phyloP scores from a whole-genome alignment of 163 green algal species.

The Scenedesmus sp. region DNA sequence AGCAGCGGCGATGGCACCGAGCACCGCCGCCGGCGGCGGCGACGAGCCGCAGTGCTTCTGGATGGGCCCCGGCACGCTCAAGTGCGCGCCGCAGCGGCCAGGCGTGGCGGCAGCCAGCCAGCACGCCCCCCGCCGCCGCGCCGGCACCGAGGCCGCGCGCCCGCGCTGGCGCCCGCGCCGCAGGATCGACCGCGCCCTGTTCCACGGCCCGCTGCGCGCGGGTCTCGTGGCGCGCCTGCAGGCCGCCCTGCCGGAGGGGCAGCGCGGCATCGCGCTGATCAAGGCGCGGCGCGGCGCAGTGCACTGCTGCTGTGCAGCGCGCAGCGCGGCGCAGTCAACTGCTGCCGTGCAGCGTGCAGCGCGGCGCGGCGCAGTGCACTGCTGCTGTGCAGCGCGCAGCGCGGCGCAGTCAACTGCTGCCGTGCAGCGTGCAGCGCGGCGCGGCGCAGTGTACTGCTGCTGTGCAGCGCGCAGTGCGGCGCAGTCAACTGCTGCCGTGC shows the following conservation, averaged over 20 bases:
- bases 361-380: neutral
- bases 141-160: too few species aligned
- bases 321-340: too few species aligned
- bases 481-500: neutral
- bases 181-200: conserved; percentile 55
- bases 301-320: neutral
- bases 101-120: neutral
- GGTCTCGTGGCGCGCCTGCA: conserved; percentile 52
- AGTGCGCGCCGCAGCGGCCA: conserved; percentile 6
- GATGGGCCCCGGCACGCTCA: conserved; percentile 50
- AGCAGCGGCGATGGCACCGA: neutral
- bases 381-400: neutral
- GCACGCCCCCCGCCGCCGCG: neutral
- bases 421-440: neutral
- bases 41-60: conserved; percentile 39
- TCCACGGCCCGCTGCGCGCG: conserved; percentile 57
- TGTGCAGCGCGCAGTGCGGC: neutral
- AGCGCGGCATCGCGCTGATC: conserved; percentile 63
- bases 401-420: too few species aligned
- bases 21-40: too few species aligned
- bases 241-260: conserved; percentile 38
- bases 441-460: conserved; percentile 24
- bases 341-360: too few species aligned
- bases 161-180: neutral
- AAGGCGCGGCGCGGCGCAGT: conserved; percentile 46